Conservation (phyloP, 495 filamentous ascomycete genomes). For the Tricharina praecox region DNA sequence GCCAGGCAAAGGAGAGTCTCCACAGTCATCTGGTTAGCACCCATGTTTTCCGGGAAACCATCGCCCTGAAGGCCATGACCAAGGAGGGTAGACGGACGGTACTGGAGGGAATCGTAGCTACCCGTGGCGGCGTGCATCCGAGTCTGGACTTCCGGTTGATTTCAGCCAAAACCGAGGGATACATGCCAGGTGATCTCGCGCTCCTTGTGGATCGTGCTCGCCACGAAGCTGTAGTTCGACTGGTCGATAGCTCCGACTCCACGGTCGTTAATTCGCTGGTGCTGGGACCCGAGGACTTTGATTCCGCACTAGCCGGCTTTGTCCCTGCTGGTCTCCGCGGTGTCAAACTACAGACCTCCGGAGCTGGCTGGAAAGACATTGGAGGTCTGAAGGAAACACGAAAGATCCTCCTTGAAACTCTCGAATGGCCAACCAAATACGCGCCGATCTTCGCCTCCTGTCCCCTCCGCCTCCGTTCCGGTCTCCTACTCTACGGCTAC, state of each 20-base stretch:
- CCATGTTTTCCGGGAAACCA: conserved; percentile 64
- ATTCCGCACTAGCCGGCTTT: conserved; percentile 70
- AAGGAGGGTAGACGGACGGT: conserved; percentile 77
- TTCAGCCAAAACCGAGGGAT: conserved; percentile 84
- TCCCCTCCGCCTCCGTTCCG: conserved; percentile 79
- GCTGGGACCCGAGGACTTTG: conserved; percentile 58
- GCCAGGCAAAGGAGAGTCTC: conserved; percentile 74
- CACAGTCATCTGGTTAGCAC: conserved; percentile 65
- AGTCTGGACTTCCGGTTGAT: conserved; percentile 85
- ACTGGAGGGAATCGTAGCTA: conserved; percentile 48
- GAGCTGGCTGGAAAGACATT: conserved; percentile 62
- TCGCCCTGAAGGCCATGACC: conserved; percentile 72
- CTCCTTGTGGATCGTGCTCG: conserved; percentile 73
- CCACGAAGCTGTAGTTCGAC: conserved; percentile 76
- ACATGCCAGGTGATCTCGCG: conserved; percentile 88
- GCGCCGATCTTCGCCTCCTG: conserved; percentile 94
- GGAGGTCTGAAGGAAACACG: conserved; percentile 76
- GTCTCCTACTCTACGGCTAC: conserved; percentile 81
- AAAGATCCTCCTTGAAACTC: conserved; percentile 72
- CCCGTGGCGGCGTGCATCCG: conserved; percentile 30
- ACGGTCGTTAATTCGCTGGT: conserved; percentile 30
- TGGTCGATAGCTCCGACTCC: conserved; percentile 31
- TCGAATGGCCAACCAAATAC: conserved; percentile 95
- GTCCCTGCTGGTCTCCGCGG: conserved; percentile 86
- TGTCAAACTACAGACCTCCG: conserved; percentile 73